Evolutionary conservation across 345 rosid genomes (phyloP).

Genomic region (Populus euphratica): DNA sequence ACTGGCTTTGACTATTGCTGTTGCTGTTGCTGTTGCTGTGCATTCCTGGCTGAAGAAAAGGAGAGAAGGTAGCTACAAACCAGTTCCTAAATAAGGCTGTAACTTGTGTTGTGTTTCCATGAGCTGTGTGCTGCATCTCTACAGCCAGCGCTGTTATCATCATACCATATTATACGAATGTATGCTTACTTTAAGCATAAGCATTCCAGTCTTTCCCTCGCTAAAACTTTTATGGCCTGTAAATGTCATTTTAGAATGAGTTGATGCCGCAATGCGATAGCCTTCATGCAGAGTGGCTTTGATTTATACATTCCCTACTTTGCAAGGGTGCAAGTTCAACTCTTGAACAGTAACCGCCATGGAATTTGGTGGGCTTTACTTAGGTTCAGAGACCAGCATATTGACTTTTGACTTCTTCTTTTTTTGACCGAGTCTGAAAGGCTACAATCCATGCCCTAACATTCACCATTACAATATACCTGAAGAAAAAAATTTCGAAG

Average conservation of each 20-base stretch:
- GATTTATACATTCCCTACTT: no score
- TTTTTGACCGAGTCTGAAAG: neutral
- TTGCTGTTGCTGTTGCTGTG: constrained; percentile 15
- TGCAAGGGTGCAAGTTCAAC: neutral
- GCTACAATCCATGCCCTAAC: neutral
- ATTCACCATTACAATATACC: neutral
- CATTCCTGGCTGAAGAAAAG: constrained; percentile 26
- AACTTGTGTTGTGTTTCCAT: neutral
- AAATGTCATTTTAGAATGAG: neutral
- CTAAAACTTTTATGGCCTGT: neutral
- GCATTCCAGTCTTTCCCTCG: neutral
- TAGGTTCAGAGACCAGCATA: neutral
- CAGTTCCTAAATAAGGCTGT: constrained; percentile 18
- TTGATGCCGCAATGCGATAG: no score
- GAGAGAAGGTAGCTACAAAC: constrained; percentile 40
- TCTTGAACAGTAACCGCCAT: neutral
- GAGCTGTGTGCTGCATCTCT: neutral
- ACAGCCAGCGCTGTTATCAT: neutral
- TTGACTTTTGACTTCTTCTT: neutral
- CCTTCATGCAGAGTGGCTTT: no score
- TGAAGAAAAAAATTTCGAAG: neutral
- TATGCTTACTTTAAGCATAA: neutral
- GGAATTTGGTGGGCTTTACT: neutral
- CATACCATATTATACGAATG: neutral
- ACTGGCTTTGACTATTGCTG: constrained; percentile 13